Percentiles rank a stretch among this genome's conserved stretches.
Evolutionary conservation across 1,139 yeast species (phyloP).

Genomic region (Taphrina communis): DNA sequence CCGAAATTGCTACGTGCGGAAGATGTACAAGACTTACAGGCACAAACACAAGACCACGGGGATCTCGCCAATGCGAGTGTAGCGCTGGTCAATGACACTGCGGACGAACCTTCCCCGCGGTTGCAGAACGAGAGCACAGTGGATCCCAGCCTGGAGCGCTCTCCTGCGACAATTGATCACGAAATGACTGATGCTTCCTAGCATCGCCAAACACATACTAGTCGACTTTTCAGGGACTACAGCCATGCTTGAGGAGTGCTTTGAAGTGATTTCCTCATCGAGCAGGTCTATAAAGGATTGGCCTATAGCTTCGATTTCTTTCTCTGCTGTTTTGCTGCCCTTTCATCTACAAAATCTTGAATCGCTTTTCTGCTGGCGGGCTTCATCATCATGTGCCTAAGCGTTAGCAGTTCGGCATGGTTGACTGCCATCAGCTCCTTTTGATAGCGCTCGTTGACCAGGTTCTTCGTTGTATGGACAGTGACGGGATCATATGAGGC

Average conservation of each 20-base stretch:
- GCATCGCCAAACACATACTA: background rate
- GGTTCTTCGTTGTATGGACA: constrained; percentile 8
- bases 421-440: constrained; percentile 19
- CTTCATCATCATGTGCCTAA: constrained; percentile 28
- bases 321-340: constrained; percentile 29
- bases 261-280: too few relatives aligned
- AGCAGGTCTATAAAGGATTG: background rate
- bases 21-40: background rate
- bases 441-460: constrained; percentile 13
- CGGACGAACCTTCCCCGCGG: background rate
- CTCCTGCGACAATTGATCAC: background rate
- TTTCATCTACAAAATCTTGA: constrained; percentile 30
- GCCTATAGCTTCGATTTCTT: constrained; percentile 13
- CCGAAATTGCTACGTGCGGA: constrained; percentile 7
- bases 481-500: constrained; percentile 23
- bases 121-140: background rate
- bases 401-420: constrained; percentile 21
- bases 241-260: background rate
- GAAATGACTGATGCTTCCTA: background rate
- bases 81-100: background rate
- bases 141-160: background rate
- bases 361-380: constrained; percentile 25
- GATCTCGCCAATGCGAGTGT: background rate
- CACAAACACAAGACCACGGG: background rate
- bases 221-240: too few relatives aligned